Evolutionary conservation across 83 land plant species (phyloP), one percentile per base, ranked within the genome.

Genomic region (Diphasiastrum complanatum): DNA sequence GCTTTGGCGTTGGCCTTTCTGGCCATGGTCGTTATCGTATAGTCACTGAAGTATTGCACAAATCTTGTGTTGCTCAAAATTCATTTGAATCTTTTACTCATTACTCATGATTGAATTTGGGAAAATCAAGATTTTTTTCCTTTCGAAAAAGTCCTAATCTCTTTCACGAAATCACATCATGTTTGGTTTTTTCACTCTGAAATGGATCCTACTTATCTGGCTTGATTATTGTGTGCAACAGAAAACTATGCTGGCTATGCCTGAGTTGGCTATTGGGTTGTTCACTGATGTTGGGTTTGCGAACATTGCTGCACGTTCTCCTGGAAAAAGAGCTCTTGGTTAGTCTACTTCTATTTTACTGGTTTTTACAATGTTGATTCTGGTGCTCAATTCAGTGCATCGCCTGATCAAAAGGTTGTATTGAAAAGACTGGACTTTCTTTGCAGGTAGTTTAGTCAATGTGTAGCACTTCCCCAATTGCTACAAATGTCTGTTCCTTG

Each of bases 281-380:
- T 92, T 89, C 50, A 96, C 98, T 23, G 98, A 92, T 72, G 96
- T 89, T 71, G 98, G 98, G 12, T 92, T 92, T 79, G 73, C 98
- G 49, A 76, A 77, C 45, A 85, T 85, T 50, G 88, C 88, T 19
- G 90, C 96, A 70, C 62, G 72, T 30, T 72, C 76, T 69, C 91
- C 96, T 61, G 98, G 96, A 71, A 70, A 60, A 49, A 96, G 98
- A 45, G 78, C 98, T 47, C 68, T 85, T 58, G 98, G 98, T 92
- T 76, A 61, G 75, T 28, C 40, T 20, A 38, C 33, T 49, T 33
- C 12, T 27, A 47, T 29, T 33, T 45, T 16, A 19, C 30, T 4
- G 36, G 4, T 24, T 65, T 22, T 27, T 51, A 31, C n/a, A n/a
- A n/a, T n/a, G n/a, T n/a, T n/a, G n/a, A n/a, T n/a, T n/a, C n/a